Evolutionary conservation across 2,329 filamentous ascomycete genomes (phyloP).

Genomic region (Colletotrichum sp.): DNA sequence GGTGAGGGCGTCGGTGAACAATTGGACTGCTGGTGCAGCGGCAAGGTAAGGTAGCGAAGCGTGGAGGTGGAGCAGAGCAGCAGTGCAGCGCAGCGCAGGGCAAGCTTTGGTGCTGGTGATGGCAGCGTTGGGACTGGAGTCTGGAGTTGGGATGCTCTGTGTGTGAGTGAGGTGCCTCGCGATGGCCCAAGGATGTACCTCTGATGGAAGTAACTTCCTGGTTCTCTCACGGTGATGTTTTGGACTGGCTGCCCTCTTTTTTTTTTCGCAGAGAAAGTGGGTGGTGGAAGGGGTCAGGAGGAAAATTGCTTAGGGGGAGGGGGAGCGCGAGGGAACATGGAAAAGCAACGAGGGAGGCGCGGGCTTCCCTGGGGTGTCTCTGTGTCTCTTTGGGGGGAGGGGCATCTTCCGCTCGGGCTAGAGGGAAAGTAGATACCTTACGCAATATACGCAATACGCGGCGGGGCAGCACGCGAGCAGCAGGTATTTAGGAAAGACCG

Average conservation of each 20-base stretch:
- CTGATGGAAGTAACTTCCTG: slow-evolving; percentile 44
- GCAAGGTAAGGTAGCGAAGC: background rate
- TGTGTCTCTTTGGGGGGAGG: background rate
- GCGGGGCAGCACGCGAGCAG: background rate
- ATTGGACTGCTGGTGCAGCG: background rate
- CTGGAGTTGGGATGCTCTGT: slow-evolving; percentile 11
- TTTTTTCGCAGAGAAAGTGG: slow-evolving; percentile 30
- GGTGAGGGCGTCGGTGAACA: background rate
- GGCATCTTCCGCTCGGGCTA: background rate
- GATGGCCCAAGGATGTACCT: slow-evolving; percentile 37
- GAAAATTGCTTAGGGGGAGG: slow-evolving; percentile 18
- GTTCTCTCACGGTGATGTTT: slow-evolving; percentile 38
- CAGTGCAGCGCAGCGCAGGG: background rate
- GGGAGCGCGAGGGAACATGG: slow-evolving; percentile 14
- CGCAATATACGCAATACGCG: background rate
- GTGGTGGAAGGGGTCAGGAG: slow-evolving; percentile 19
- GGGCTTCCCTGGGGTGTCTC: background rate
- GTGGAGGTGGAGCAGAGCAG: background rate
- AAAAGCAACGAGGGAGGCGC: slow-evolving; percentile 22
- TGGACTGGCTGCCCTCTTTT: slow-evolving; percentile 37
- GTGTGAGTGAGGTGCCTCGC: background rate
- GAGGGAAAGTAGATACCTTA: background rate
- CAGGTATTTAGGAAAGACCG: background rate
- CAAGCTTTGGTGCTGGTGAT: background rate
- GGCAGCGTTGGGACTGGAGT: background rate